Percentiles rank a stretch among this genome's conserved stretches.
phyloP scores from a whole-genome alignment of 129 eudicot genomes.

The Artemisia annua region DNA sequence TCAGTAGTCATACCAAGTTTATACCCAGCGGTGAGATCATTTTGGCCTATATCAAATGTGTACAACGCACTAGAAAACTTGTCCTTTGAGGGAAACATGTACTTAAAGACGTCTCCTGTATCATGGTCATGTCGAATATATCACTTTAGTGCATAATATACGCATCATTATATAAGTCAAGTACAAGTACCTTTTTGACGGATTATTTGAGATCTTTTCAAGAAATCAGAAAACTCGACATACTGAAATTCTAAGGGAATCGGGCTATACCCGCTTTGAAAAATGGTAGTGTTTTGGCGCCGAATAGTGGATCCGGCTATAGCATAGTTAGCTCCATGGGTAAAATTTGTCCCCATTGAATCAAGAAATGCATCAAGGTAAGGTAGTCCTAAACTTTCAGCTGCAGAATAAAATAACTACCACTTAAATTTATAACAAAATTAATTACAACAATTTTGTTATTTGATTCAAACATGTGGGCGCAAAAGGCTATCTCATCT shows the following conservation, averaged over 20 bases:
- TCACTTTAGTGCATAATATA: slow-evolving; percentile 5
- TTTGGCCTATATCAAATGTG: slow-evolving; percentile 87
- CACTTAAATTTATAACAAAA: not conserved
- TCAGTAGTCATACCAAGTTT: slow-evolving; percentile 66
- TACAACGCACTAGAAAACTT: slow-evolving; percentile 58
- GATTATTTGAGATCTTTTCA: slow-evolving; percentile 38
- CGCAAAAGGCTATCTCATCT: too few relatives aligned
- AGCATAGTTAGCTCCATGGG: slow-evolving; percentile 82
- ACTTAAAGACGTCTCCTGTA: slow-evolving; percentile 41
- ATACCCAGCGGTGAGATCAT: slow-evolving; percentile 81
- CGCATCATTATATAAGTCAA: not conserved
- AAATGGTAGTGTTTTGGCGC: slow-evolving; percentile 60
- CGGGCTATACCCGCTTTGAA: slow-evolving; percentile 65
- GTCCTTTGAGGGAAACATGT: slow-evolving; percentile 43
- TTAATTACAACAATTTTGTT: not conserved
- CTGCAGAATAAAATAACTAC: slow-evolving; percentile 35
- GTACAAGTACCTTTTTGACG: slow-evolving; percentile 44
- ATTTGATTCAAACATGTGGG: too few relatives aligned
- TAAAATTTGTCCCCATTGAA: slow-evolving; percentile 72
- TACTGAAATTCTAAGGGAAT: slow-evolving; percentile 54
- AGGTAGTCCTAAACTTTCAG: slow-evolving; percentile 58
- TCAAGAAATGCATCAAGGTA: slow-evolving; percentile 66
- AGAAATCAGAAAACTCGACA: slow-evolving; percentile 43
- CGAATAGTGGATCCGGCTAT: slow-evolving; percentile 70
- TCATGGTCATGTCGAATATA: not conserved